Evolutionary conservation across 345 rosid species (phyloP).

Genomic region (Cardamine chenopodiifolia): DNA sequence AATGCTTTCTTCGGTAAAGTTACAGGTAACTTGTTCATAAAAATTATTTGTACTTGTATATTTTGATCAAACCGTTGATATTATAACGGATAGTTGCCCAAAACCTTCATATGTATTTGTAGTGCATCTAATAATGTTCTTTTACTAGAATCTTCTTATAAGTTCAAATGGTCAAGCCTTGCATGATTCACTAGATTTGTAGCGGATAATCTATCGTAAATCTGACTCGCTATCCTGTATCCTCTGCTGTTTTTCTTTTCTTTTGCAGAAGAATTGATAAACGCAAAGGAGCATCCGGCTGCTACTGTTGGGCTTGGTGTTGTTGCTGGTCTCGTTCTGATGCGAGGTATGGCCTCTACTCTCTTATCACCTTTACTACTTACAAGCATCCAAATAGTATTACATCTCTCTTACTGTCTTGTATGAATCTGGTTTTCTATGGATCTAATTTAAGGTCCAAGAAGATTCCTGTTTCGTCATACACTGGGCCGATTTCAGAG

Average conservation of each 20-base stretch:
- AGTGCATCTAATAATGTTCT: slow-evolving; percentile 15
- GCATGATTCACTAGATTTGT: neutral
- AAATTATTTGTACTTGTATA: neutral
- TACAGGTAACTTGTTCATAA: slow-evolving; percentile 44
- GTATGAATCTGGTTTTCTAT: neutral
- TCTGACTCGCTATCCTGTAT: neutral
- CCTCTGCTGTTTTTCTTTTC: slow-evolving; percentile 5
- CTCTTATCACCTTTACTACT: slow-evolving; percentile 6
- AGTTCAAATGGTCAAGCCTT: neutral
- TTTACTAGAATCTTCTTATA: neutral
- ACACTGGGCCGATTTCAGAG: slow-evolving; percentile 82
- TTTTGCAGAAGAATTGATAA: slow-evolving; percentile 59
- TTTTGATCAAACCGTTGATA: neutral
- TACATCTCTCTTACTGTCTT: slow-evolving; percentile 1
- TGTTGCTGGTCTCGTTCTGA: slow-evolving; percentile 64
- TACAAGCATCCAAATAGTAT: slow-evolving; percentile 4
- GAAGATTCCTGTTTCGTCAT: slow-evolving; percentile 75
- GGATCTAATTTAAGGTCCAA: slow-evolving; percentile 60
- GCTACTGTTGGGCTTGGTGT: slow-evolving; percentile 65
- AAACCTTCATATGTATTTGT: neutral
- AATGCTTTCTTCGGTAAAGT: slow-evolving; percentile 54
- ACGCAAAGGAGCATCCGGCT: slow-evolving; percentile 71
- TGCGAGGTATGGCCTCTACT: slow-evolving; percentile 59
- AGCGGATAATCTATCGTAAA: neutral
- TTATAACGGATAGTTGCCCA: neutral